phyloP scores from a whole-genome alignment of 164 flowering plant species.

The Macadamia integrifolia region DNA sequence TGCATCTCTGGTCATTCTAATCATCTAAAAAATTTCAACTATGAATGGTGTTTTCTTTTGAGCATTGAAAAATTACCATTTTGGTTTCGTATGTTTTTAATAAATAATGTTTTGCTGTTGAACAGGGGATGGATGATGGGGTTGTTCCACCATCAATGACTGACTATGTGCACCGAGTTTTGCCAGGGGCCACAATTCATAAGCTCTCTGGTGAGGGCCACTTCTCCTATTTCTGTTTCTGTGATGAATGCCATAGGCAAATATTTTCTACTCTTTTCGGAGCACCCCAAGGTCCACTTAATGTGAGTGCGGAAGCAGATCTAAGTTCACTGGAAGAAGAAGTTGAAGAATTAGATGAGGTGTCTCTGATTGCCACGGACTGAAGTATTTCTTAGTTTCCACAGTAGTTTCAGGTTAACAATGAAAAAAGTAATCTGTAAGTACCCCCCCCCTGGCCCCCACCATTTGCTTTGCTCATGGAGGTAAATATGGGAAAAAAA shows the following conservation, averaged over 20 bases:
- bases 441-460: slow-evolving; percentile 2
- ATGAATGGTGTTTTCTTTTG: not conserved
- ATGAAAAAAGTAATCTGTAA: slow-evolving; percentile 10
- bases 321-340: slow-evolving; percentile 6
- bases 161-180: slow-evolving; percentile 55
- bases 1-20: not conserved
- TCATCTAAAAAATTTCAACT: no score
- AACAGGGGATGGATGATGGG: slow-evolving; percentile 84
- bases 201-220: slow-evolving; percentile 79
- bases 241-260: slow-evolving; percentile 79
- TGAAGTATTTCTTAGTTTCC: not conserved
- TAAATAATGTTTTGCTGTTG: slow-evolving; percentile 8
- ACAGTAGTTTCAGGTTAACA: not conserved
- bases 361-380: slow-evolving; percentile 3
- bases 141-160: slow-evolving; percentile 66
- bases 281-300: slow-evolving; percentile 54
- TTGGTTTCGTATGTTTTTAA: not conserved
- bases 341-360: slow-evolving; percentile 8
- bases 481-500: not conserved
- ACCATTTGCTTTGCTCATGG: slow-evolving; percentile 7
- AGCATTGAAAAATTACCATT: not conserved
- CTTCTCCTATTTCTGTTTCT: slow-evolving; percentile 73
- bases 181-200: slow-evolving; percentile 65
- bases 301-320: slow-evolving; percentile 12
- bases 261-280: slow-evolving; percentile 75